A percentile compares a stretch with the other conserved stretches of the same genome.
phyloP scores from a whole-genome alignment of 371 early-diverging fungal genomes.

The Nematocida minor region DNA sequence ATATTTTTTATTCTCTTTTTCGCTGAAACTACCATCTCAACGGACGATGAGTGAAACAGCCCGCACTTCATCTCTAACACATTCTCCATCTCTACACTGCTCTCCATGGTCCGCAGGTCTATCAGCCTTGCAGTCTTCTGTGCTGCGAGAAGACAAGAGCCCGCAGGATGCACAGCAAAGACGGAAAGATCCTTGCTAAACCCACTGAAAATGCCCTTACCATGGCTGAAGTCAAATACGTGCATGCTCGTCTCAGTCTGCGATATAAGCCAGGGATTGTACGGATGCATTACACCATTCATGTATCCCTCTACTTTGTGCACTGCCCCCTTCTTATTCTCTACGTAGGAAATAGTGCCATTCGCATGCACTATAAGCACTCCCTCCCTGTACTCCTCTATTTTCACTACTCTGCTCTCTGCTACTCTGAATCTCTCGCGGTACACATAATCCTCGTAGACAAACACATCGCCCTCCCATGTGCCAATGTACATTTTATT shows the following conservation, averaged over 20 bases:
- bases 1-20: not conserved
- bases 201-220: not conserved
- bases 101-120: constrained; percentile 8
- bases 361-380: constrained; percentile 7
- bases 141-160: not conserved
- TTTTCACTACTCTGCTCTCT: not conserved
- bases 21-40: constrained; percentile 4
- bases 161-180: not conserved
- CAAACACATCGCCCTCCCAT: constrained; percentile 26
- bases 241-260: not conserved
- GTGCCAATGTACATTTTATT: not conserved
- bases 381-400: not conserved
- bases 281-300: not conserved
- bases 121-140: not conserved
- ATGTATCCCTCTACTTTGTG: not conserved
- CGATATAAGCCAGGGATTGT: not conserved
- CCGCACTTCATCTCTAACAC: not conserved
- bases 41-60: constrained; percentile 7
- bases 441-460: constrained; percentile 9
- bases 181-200: not conserved
- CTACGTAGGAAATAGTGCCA: not conserved
- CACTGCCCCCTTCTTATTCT: not conserved
- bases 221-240: not conserved
- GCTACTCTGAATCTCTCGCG: constrained; percentile 1
- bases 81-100: not conserved